phyloP scores from a whole-genome alignment of 129 eudicot species.

The Arctium lappa region DNA sequence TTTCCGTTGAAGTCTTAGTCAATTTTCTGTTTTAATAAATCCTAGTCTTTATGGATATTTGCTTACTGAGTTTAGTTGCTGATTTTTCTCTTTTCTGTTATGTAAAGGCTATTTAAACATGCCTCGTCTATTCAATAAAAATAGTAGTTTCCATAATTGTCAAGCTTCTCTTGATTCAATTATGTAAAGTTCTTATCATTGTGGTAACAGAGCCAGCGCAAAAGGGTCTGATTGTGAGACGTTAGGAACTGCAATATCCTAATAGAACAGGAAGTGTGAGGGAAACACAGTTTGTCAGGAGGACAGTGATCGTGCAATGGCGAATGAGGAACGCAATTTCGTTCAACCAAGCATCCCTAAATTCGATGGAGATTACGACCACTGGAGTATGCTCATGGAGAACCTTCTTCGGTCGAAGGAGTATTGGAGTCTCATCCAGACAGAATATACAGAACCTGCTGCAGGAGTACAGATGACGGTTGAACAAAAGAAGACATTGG shows the following conservation, averaged over 20 bases:
- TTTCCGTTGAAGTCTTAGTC: too few species aligned
- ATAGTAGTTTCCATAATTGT: not conserved
- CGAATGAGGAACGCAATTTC: not conserved
- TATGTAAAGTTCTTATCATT: not conserved
- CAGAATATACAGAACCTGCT: not conserved
- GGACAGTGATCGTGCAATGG: not conserved
- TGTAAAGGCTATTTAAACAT: not conserved
- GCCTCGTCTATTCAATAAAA: not conserved
- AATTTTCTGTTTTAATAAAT: too few species aligned
- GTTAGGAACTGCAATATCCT: not conserved
- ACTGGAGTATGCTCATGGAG: too few species aligned
- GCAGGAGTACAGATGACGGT: not conserved
- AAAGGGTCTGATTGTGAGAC: too few species aligned
- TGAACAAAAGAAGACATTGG: not conserved
- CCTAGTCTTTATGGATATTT: too few species aligned
- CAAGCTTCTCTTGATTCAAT: not conserved
- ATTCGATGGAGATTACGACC: too few species aligned
- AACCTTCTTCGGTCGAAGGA: too few species aligned
- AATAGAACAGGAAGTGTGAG: not conserved
- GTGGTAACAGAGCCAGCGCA: too few species aligned
- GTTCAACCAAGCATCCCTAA: not conserved
- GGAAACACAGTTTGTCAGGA: not conserved
- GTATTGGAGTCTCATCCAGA: not conserved
- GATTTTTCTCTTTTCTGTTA: not conserved
- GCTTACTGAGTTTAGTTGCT: not conserved